A percentile compares a stretch with the other conserved stretches of the same genome.
Evolutionary conservation across 768 basidiomycete genomes (phyloP).

Genomic region (Boletus tomentosulus): DNA sequence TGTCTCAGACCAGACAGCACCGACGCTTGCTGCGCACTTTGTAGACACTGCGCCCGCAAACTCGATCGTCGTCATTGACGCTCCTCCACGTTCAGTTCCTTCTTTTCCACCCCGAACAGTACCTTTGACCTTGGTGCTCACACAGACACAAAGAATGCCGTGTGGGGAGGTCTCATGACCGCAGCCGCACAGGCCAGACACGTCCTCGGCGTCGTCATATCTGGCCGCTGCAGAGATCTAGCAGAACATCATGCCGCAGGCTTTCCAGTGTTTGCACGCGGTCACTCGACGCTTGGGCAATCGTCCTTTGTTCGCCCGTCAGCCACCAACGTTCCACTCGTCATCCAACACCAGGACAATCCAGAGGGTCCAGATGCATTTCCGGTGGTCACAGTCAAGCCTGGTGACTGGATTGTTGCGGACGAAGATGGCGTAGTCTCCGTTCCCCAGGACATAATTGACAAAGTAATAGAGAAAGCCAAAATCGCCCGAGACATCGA

Average conservation of each 20-base stretch:
- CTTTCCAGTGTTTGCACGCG: slow-evolving; percentile 82
- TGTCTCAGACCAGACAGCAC: slow-evolving; percentile 51
- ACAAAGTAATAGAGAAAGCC: slow-evolving; percentile 57
- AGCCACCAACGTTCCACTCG: slow-evolving; percentile 63
- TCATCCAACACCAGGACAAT: slow-evolving; percentile 35
- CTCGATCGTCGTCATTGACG: slow-evolving; percentile 69
- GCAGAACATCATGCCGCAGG: slow-evolving; percentile 63
- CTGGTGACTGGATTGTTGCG: slow-evolving; percentile 82
- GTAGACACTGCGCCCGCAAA: slow-evolving; percentile 71
- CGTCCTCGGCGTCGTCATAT: slow-evolving; percentile 73
- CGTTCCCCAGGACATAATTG: slow-evolving; percentile 53
- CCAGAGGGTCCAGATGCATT: slow-evolving; percentile 39
- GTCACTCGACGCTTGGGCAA: slow-evolving; percentile 83
- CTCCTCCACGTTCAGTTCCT: slow-evolving; percentile 57
- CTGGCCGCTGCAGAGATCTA: slow-evolving; percentile 81
- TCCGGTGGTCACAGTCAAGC: slow-evolving; percentile 53
- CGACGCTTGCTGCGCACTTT: slow-evolving; percentile 68
- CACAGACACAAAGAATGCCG: slow-evolving; percentile 69
- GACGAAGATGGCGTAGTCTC: slow-evolving; percentile 90
- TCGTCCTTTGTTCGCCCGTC: slow-evolving; percentile 80
- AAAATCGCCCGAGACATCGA: slow-evolving; percentile 59
- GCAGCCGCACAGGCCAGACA: slow-evolving; percentile 74
- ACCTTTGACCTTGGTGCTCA: not conserved
- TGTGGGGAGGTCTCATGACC: slow-evolving; percentile 93
- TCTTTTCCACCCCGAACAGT: slow-evolving; percentile 3